A percentile compares a stretch with the other conserved stretches of the same genome.
Conservation (phyloP, 2,329 filamentous ascomycete species). For the Penicillium sp. region DNA sequence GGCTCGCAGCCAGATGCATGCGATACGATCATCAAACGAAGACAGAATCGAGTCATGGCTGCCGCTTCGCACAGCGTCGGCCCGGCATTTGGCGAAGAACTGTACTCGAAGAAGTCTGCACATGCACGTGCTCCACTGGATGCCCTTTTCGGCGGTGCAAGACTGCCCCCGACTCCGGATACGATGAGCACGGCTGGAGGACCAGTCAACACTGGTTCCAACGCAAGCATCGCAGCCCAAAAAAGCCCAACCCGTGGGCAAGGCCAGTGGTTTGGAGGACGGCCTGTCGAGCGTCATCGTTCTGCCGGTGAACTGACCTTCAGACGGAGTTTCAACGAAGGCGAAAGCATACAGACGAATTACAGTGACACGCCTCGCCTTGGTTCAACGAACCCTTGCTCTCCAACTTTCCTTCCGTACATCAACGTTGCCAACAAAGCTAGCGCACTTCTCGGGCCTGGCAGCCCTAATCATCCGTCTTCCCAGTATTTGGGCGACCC, state of each 20-base stretch:
- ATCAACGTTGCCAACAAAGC: constrained; percentile 34
- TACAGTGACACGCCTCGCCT: constrained; percentile 37
- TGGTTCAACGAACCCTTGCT: constrained; percentile 27
- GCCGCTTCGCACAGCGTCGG: constrained; percentile 29
- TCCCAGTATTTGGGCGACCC: constrained; percentile 28
- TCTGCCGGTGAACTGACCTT: constrained; percentile 42
- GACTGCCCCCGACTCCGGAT: constrained; percentile 48
- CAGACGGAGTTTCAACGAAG: constrained; percentile 24
- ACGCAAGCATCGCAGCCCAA: constrained; percentile 39
- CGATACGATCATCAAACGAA: constrained; percentile 24
- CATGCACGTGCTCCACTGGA: constrained; percentile 36
- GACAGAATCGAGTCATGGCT: constrained; percentile 23
- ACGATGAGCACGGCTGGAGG: constrained; percentile 48
- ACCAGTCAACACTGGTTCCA: constrained; percentile 37
- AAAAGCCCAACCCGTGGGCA: constrained; percentile 26
- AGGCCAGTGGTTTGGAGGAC: constrained; percentile 30
- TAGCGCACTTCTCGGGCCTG: constrained; percentile 31
- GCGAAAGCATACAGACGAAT: constrained; percentile 39
- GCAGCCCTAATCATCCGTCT: constrained; percentile 28
- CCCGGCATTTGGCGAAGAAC: constrained; percentile 29
- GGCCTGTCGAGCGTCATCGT: constrained; percentile 34
- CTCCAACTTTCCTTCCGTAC: constrained; percentile 40
- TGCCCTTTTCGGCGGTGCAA: constrained; percentile 38
- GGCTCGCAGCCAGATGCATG: constrained; percentile 27
- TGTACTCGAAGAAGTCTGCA: constrained; percentile 28